Evolutionary conservation across 2,329 filamentous ascomycete genomes (phyloP).

Genomic region (Fusarium secorum): DNA sequence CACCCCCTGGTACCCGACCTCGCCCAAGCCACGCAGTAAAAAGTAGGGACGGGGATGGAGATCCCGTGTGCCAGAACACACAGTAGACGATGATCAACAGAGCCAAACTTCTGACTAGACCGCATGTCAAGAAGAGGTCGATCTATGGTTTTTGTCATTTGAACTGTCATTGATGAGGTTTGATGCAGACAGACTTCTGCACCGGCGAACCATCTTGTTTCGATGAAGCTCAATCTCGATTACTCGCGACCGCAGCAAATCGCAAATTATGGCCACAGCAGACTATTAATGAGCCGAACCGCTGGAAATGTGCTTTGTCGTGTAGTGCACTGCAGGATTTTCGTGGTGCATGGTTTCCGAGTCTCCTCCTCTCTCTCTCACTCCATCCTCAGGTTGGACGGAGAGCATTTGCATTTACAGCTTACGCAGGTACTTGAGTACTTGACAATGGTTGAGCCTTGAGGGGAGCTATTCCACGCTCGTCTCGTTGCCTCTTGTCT

Average conservation of each 20-base stretch:
- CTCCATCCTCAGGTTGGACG: background rate
- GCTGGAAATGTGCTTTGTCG: background rate
- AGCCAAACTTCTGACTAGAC: constrained; percentile 12
- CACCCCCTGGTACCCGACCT: constrained; percentile 42
- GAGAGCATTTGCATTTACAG: constrained; percentile 2
- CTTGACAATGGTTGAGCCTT: background rate
- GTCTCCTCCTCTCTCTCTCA: background rate
- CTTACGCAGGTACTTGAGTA: constrained; percentile 8
- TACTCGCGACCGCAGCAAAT: constrained; percentile 6
- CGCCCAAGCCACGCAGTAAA: constrained; percentile 37
- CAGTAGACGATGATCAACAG: constrained; percentile 32
- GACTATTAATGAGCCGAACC: constrained; percentile 6
- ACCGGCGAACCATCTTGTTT: background rate
- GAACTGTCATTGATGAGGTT: background rate
- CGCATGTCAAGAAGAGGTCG: background rate
- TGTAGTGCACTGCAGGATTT: constrained; percentile 9
- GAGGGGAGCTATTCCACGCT: background rate
- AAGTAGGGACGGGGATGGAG: constrained; percentile 40
- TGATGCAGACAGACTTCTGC: background rate
- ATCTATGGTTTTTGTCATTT: constrained; percentile 1
- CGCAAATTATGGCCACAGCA: background rate
- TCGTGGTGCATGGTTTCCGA: constrained; percentile 17
- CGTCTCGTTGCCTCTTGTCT: constrained; percentile 30
- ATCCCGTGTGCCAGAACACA: constrained; percentile 37
- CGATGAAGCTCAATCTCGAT: background rate